Evolutionary conservation across 345 rosid species (phyloP).

Genomic region (Ricinus communis): DNA sequence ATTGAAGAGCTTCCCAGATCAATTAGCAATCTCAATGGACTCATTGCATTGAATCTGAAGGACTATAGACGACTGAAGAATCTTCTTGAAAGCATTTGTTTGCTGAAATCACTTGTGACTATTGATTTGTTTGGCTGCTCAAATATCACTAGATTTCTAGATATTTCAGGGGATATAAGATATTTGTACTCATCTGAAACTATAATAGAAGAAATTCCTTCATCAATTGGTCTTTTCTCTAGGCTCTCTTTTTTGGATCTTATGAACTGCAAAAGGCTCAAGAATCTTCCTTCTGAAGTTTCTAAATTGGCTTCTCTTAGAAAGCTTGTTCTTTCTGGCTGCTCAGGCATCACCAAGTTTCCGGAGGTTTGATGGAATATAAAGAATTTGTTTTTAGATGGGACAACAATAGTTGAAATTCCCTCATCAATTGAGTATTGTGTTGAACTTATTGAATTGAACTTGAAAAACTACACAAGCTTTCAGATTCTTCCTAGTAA

Average conservation of each 20-base stretch:
- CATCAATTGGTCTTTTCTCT: neutral
- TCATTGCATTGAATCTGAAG: neutral
- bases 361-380: slow-evolving; percentile 3
- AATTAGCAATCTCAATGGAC: neutral
- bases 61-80: slow-evolving; percentile 1
- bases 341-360: slow-evolving; percentile 8
- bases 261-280: slow-evolving; percentile 11
- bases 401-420: slow-evolving; percentile 10
- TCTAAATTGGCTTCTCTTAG: slow-evolving; percentile 3
- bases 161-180: neutral
- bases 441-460: neutral
- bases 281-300: slow-evolving; percentile 4
- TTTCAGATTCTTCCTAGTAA: slow-evolving; percentile 3
- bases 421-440: slow-evolving; percentile 3
- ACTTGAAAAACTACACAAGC: neutral
- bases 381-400: slow-evolving; percentile 9
- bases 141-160: neutral
- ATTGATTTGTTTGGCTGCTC: slow-evolving; percentile 5
- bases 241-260: slow-evolving; percentile 10
- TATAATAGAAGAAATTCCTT: slow-evolving; percentile 2
- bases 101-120: neutral
- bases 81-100: neutral
- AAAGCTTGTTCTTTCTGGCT: slow-evolving; percentile 4
- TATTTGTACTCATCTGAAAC: slow-evolving; percentile 7
- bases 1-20: slow-evolving; percentile 8